Percentiles rank a stretch among this genome's conserved stretches.
Evolutionary conservation across 805 yeast genomes (phyloP).

Genomic region (Pichia sporocuriosa): DNA sequence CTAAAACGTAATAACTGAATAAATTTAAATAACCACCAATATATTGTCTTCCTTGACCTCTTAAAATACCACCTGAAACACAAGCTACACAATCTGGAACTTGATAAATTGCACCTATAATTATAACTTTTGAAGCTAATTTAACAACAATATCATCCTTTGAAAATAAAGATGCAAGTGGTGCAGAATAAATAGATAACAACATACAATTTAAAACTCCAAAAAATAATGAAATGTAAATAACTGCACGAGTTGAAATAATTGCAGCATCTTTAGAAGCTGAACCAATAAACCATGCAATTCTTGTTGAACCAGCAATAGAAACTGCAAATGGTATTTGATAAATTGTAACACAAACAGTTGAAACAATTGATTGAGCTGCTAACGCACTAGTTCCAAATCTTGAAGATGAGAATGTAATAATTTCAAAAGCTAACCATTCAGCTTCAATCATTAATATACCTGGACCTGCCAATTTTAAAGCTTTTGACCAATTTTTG

Average conservation of each 20-base stretch:
- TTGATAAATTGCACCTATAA: constrained; percentile 63
- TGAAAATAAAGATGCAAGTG: constrained; percentile 51
- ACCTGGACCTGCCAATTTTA: constrained; percentile 46
- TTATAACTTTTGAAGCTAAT: constrained; percentile 45
- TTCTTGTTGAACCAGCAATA: constrained; percentile 51
- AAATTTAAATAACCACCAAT: constrained; percentile 56
- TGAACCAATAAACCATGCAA: constrained; percentile 48
- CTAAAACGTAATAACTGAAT: constrained; percentile 52
- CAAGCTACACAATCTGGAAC: constrained; percentile 64
- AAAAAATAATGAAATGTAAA: constrained; percentile 29
- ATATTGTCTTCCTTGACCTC: constrained; percentile 73
- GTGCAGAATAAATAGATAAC: constrained; percentile 36
- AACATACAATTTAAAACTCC: constrained; percentile 41
- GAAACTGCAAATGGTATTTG: constrained; percentile 55
- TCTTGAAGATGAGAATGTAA: constrained; percentile 48
- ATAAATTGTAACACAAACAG: constrained; percentile 41
- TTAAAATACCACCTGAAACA: constrained; percentile 65
- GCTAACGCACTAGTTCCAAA: constrained; percentile 49
- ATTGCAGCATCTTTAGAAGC: constrained; percentile 32
- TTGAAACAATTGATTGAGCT: constrained; percentile 43
- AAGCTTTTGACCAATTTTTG: constrained; percentile 39
- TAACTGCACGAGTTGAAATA: constrained; percentile 32
- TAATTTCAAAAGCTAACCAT: constrained; percentile 51
- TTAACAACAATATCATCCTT: constrained; percentile 50
- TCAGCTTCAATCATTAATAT: constrained; percentile 55